phyloP scores from a whole-genome alignment of 83 land plant species.

The Isoetes engelmannii region DNA sequence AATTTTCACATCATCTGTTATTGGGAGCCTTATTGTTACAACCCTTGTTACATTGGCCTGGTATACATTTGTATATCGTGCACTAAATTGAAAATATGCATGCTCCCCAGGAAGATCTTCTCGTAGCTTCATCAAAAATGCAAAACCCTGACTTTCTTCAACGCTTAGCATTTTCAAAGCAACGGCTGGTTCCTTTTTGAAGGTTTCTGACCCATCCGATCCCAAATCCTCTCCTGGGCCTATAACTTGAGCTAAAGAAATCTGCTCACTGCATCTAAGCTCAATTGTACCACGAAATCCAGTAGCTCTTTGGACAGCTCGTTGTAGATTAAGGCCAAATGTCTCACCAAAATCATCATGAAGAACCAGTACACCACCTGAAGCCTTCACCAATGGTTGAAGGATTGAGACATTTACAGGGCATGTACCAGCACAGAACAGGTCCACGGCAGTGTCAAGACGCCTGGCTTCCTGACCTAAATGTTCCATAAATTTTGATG shows the following conservation, averaged over 20 bases:
- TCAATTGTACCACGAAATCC: constrained; percentile 88
- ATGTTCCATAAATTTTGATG: constrained; percentile 89
- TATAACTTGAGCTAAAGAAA: constrained; percentile 65
- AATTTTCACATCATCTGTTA: constrained; percentile 56
- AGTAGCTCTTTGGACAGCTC: constrained; percentile 73
- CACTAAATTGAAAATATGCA: constrained; percentile 80
- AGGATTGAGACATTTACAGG: constrained; percentile 81
- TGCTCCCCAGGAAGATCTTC: constrained; percentile 56
- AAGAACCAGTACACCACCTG: constrained; percentile 89
- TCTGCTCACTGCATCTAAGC: constrained; percentile 82
- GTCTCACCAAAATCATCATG: constrained; percentile 99
- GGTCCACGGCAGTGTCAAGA: constrained; percentile 69
- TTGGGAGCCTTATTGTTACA: constrained; percentile 75
- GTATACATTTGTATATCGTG: constrained; percentile 53
- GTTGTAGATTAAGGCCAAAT: constrained; percentile 90
- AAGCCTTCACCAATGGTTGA: constrained; percentile 87
- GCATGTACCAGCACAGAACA: constrained; percentile 97
- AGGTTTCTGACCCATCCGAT: constrained; percentile 54
- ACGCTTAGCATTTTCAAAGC: constrained; percentile 73
- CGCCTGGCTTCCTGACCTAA: constrained; percentile 70
- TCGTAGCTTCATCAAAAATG: constrained; percentile 60
- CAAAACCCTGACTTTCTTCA: constrained; percentile 89
- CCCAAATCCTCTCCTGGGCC: constrained; percentile 96
- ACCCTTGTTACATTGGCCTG: constrained; percentile 81
- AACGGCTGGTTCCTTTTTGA: constrained; percentile 61